A percentile compares a stretch with the other conserved stretches of the same genome.
phyloP scores from a whole-genome alignment of 805 yeast genomes.

The Starmerella lactis-condensi region DNA sequence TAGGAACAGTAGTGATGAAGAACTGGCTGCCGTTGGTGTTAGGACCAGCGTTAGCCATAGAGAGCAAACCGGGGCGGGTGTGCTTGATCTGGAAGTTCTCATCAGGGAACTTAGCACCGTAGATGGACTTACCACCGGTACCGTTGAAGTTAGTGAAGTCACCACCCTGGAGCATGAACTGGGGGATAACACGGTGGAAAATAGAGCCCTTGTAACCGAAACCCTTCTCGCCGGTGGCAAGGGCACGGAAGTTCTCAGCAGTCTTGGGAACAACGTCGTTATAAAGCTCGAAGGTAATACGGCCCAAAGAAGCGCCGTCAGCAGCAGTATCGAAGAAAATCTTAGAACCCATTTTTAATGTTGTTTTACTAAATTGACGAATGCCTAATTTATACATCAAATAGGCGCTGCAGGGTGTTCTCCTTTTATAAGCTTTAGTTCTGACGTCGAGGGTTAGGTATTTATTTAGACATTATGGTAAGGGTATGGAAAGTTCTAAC shows the following conservation, averaged over 20 bases:
- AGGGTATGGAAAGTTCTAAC: no score
- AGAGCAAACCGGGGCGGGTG: slow-evolving; percentile 60
- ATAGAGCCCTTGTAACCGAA: slow-evolving; percentile 68
- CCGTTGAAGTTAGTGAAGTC: slow-evolving; percentile 77
- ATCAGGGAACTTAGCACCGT: slow-evolving; percentile 56
- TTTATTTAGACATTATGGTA: no score
- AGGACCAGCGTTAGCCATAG: slow-evolving; percentile 98
- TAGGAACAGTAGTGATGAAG: slow-evolving; percentile 77
- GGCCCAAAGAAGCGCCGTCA: slow-evolving; percentile 62
- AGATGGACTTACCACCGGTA: slow-evolving; percentile 76
- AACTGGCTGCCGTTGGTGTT: slow-evolving; percentile 97
- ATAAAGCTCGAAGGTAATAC: slow-evolving; percentile 72
- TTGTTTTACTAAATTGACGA: slow-evolving; percentile 13
- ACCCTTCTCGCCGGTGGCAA: slow-evolving; percentile 89
- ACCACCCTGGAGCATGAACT: slow-evolving; percentile 94
- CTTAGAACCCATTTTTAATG: slow-evolving; percentile 24
- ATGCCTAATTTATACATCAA: slow-evolving; percentile 11
- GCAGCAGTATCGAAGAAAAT: slow-evolving; percentile 72
- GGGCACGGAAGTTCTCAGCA: slow-evolving; percentile 87
- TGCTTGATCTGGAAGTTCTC: slow-evolving; percentile 61
- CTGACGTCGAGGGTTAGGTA: no score
- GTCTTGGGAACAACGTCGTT: slow-evolving; percentile 89
- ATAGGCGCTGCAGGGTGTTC: not conserved
- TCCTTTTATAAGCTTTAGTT: no score
- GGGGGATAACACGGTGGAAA: slow-evolving; percentile 95